Conservation (phyloP, 2,329 filamentous ascomycete genomes). For the Sordariomycetes sp. region DNA sequence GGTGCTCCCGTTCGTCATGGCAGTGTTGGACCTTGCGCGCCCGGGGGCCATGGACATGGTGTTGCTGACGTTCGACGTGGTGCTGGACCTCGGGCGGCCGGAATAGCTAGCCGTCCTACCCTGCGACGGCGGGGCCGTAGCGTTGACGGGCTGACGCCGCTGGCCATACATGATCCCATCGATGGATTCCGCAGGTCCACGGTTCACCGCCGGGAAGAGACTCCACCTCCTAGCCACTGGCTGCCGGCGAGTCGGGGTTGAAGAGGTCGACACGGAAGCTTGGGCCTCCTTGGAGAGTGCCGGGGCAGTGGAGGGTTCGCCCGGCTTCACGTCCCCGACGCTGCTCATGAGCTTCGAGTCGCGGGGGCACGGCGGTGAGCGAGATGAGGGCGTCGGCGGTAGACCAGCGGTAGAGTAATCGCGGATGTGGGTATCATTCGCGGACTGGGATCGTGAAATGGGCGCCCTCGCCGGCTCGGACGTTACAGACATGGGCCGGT, state of each 20-base stretch:
- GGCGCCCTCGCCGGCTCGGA: neutral
- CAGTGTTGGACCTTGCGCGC: neutral
- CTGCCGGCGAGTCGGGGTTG: neutral
- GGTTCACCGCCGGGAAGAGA: neutral
- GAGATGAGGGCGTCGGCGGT: neutral
- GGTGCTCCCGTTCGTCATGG: neutral
- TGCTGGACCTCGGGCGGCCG: neutral
- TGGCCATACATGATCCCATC: constrained; percentile 1
- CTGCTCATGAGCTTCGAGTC: neutral
- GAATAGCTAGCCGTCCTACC: neutral
- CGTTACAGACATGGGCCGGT: constrained; percentile 1
- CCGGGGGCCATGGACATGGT: neutral
- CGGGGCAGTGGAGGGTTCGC: neutral
- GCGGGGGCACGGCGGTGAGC: neutral
- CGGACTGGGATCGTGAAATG: neutral
- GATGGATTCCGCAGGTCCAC: neutral
- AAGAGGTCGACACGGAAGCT: neutral
- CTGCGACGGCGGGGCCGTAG: neutral
- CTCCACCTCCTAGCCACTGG: constrained; percentile 1
- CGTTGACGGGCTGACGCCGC: neutral
- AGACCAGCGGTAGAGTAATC: constrained; percentile 1
- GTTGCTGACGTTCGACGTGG: neutral
- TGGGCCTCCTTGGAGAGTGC: neutral
- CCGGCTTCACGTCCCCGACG: neutral
- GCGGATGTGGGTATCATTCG: neutral